Base-by-base conservation (phyloP, 2,329 filamentous ascomycete genomes). In the Ceratocystis huliohia region DNA sequence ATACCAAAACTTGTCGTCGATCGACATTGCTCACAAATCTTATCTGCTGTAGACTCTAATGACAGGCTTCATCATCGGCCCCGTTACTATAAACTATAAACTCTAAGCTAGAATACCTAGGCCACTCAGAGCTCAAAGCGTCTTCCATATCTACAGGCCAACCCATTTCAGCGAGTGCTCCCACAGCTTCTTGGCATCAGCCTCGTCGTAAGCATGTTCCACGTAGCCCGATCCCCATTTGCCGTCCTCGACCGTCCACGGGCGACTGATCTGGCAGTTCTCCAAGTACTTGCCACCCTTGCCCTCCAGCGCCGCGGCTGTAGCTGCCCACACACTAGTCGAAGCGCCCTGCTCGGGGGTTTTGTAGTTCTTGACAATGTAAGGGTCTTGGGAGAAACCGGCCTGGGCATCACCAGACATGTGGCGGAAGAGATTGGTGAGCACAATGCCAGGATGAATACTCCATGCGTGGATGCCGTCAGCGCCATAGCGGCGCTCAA, bases 381-480 rank as follows among this genome's bases (percentile, higher is more conserved):
- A 46, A 0, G 59, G 57, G 13, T 59, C 50, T 8, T 22, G 45
- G 44, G 30, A 46, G 17, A 65, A 48, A 7, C 59, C 41, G 53
- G 41, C 57, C 25, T 66, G 63, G 17, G 59, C 61, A 13, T 28
- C 15, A n/a, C 50, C 37, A 10, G 61, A 28, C 22, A 68, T 53
- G 30, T 64, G 66, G 22, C 57, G 64, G 17, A 50, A 59, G 1
- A 70, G 63, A 20, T 68, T 67, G 1, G 69, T 70, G 4, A 65
- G 56, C 25, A 69, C 69, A 15, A 63, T 66, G 3, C 70, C 71
- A 0, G 71, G 70, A 17, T 72, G 70, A 5, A 71, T 67, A 46
- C 44, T 69, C 10, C 15, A 69, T 45, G 41, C 61, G 53, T 44
- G 41, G n/a, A 37, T 61, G 25, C 62, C 59, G 41, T 48, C 53